Percentiles rank a stretch among this genome's conserved stretches.
Evolutionary conservation across 768 basidiomycete species (phyloP).

Genomic region (Hydnomerulius pinastri): DNA sequence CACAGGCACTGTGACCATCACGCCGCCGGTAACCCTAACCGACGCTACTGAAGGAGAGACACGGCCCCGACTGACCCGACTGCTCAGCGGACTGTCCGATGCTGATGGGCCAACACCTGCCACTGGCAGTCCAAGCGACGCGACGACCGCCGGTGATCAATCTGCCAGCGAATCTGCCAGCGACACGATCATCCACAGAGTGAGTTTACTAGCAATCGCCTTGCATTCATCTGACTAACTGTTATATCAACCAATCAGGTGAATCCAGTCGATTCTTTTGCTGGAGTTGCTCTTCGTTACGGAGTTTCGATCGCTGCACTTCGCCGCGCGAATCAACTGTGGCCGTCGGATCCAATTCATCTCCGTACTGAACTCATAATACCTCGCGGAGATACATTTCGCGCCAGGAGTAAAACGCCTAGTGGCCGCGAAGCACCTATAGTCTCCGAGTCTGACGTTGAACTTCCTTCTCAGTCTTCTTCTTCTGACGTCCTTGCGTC

Average conservation of each 20-base stretch:
- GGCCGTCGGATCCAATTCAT: constrained; percentile 92
- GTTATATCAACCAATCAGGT: constrained; percentile 50
- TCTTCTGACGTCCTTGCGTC: constrained; percentile 14
- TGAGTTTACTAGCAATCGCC: constrained; percentile 10
- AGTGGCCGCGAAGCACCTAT: not conserved
- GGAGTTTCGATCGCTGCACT: constrained; percentile 83
- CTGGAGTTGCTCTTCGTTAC: constrained; percentile 88
- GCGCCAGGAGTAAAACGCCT: constrained; percentile 2
- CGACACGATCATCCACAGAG: constrained; percentile 14
- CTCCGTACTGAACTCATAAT: constrained; percentile 82
- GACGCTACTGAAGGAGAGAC: constrained; percentile 2
- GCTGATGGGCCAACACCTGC: not conserved
- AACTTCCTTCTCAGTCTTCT: not conserved
- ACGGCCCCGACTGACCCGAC: constrained; percentile 4
- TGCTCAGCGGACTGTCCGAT: not conserved
- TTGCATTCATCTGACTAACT: not conserved
- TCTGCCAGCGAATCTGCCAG: not conserved
- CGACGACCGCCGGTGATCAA: not conserved
- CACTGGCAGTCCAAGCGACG: not conserved
- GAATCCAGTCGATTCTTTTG: constrained; percentile 71
- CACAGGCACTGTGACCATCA: not conserved
- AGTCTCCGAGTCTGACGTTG: not conserved
- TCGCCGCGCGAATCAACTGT: constrained; percentile 87
- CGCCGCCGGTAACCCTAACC: not conserved
- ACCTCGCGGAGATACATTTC: constrained; percentile 39